Percentiles rank a stretch among this genome's conserved stretches.
Conservation (phyloP, 306 rosid genomes). For the Elaeagnus macrophylla region DNA sequence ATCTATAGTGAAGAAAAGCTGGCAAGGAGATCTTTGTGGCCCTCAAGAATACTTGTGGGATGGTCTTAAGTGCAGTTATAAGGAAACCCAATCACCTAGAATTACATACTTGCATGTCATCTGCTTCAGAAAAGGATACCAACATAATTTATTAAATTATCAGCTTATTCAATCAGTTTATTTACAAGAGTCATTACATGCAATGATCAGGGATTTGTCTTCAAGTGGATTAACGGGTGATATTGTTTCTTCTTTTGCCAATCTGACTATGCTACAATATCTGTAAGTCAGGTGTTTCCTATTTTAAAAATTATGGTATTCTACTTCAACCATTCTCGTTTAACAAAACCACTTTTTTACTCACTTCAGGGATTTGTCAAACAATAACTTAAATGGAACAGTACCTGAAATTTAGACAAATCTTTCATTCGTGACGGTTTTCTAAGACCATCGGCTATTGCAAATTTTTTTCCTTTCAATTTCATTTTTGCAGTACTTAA, state of each 20-base stretch:
- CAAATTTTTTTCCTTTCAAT: not conserved
- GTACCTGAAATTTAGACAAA: conserved; percentile 28
- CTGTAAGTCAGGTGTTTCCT: conserved; percentile 25
- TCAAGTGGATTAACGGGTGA: conserved; percentile 34
- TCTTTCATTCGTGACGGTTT: conserved; percentile 25
- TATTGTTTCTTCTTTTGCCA: conserved; percentile 21
- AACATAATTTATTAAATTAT: not conserved
- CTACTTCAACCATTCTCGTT: no score
- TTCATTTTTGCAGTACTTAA: no score
- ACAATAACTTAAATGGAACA: conserved; percentile 35
- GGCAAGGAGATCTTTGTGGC: conserved; percentile 51
- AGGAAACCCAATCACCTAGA: conserved; percentile 21
- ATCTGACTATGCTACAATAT: conserved; percentile 20
- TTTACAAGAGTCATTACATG: not conserved
- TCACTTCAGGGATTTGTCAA: conserved; percentile 43
- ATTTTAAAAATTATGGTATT: no score
- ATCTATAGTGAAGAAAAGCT: conserved; percentile 24
- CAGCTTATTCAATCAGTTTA: not conserved
- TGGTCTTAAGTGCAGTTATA: conserved; percentile 30
- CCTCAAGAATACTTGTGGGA: conserved; percentile 31
- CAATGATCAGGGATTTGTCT: conserved; percentile 23
- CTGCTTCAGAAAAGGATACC: no score
- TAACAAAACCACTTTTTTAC: not conserved
- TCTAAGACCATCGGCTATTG: conserved; percentile 28
- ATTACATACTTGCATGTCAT: conserved; percentile 41